Conservation (phyloP, 225 moss, liverwort and hornwort genomes). For the Pleurozium schreberi region DNA sequence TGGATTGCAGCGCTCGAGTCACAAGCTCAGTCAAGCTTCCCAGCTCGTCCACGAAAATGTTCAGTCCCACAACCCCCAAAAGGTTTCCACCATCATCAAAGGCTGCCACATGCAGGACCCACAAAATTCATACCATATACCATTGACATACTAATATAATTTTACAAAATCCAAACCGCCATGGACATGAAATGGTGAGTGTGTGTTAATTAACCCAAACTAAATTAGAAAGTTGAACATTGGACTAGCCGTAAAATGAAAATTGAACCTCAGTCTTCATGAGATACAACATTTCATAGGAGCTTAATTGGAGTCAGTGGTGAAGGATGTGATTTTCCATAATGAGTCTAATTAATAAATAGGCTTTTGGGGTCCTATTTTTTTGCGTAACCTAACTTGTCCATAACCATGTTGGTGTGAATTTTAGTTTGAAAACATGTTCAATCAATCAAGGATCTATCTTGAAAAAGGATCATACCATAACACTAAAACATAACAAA, state of each 20-base stretch:
- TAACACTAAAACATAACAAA: too few relatives aligned
- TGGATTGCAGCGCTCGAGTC: neutral
- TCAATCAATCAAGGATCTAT: too few relatives aligned
- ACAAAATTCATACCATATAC: neutral
- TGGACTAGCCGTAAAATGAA: neutral
- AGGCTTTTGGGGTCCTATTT: neutral
- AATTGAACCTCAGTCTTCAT: neutral
- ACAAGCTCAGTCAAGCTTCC: neutral
- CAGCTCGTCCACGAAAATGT: neutral
- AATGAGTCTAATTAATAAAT: neutral
- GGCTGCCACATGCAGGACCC: neutral
- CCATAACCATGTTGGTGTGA: neutral
- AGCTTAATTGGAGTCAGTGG: neutral
- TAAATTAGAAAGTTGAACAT: neutral
- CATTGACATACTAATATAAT: neutral
- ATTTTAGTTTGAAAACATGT: too few relatives aligned
- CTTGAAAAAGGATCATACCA: too few relatives aligned
- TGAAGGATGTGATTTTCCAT: neutral
- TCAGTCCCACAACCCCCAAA: neutral
- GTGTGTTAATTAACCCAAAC: neutral
- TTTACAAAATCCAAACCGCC: neutral
- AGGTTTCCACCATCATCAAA: neutral
- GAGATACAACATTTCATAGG: neutral
- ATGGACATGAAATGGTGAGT: neutral
- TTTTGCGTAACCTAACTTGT: neutral